Evolutionary conservation across 805 yeast genomes (phyloP).

Genomic region (Sugiyamaella lignohabitans): DNA sequence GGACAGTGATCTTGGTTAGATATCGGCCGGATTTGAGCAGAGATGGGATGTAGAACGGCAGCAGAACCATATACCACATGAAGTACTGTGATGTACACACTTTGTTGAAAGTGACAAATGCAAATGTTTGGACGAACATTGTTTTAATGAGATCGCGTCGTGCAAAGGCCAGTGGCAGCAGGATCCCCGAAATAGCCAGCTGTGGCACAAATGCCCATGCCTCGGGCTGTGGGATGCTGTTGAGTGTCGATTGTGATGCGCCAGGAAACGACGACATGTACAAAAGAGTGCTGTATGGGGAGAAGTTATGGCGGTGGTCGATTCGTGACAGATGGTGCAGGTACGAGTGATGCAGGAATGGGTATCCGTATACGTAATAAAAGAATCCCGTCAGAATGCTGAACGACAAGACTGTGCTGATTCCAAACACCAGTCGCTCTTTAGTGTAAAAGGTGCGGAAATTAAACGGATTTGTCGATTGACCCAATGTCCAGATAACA

Average conservation of each 20-base stretch:
- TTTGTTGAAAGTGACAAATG: conserved; percentile 73
- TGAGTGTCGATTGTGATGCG: conserved; percentile 6
- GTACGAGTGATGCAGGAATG: conserved; percentile 71
- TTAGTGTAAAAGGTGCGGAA: conserved; percentile 33
- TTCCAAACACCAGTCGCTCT: conserved; percentile 38
- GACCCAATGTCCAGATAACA: conserved; percentile 42
- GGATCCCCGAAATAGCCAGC: conserved; percentile 47
- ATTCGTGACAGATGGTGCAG: conserved; percentile 74
- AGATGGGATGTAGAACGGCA: conserved; percentile 62
- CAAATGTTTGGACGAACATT: conserved; percentile 68
- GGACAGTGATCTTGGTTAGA: conserved; percentile 25
- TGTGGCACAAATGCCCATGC: conserved; percentile 82
- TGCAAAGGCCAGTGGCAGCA: conserved; percentile 50
- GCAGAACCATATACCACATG: conserved; percentile 82
- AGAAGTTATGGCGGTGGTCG: conserved; percentile 94
- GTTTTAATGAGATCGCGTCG: conserved; percentile 42
- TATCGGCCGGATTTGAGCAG: conserved; percentile 27
- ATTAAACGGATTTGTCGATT: conserved; percentile 11
- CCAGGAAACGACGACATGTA: conserved; percentile 34
- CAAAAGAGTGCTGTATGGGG: conserved; percentile 71
- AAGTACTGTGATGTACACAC: conserved; percentile 94
- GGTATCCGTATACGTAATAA: conserved; percentile 66
- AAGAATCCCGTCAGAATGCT: conserved; percentile 45
- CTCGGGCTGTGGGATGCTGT: conserved; percentile 33
- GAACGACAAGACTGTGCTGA: conserved; percentile 41